A percentile compares a stretch with the other conserved stretches of the same genome.
These are phyloP conservation scores for Bipolaris victoriae DNA, from an alignment of 2,329 filamentous ascomycete genomes.

Conservation along the genomic window DNA sequence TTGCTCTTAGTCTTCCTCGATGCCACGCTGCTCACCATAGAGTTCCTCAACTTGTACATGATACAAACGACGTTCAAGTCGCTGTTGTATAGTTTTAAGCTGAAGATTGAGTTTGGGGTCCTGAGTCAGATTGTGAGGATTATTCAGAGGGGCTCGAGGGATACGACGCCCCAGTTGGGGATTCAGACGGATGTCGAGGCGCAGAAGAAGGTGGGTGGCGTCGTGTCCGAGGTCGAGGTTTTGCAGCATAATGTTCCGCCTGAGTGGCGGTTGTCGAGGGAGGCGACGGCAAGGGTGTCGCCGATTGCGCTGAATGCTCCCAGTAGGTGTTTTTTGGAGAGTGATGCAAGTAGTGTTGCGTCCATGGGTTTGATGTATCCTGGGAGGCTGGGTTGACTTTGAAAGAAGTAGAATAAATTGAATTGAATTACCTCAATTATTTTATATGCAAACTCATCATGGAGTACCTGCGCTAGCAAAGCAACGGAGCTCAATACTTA, in stretches of 20 bases:
- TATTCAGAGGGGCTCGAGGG: slow-evolving; percentile 2
- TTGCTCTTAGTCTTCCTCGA: slow-evolving; percentile 20
- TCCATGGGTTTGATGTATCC: slow-evolving; percentile 5
- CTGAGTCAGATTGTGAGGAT: slow-evolving; percentile 44
- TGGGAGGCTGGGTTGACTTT: not conserved
- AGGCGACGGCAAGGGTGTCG: not conserved
- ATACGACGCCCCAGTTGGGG: not conserved
- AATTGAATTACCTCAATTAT: not conserved
- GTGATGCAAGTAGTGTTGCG: not conserved
- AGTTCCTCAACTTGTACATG: slow-evolving; percentile 23
- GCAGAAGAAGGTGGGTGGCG: not conserved
- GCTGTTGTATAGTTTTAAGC: slow-evolving; percentile 51
- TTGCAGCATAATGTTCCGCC: slow-evolving; percentile 13
- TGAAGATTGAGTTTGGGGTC: slow-evolving; percentile 61
- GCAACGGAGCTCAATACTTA: too few species aligned
- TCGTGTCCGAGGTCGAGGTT: slow-evolving; percentile 7
- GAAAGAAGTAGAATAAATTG: not conserved
- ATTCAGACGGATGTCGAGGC: not conserved
- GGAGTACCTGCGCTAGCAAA: not conserved
- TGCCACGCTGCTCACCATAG: slow-evolving; percentile 14
- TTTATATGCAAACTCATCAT: not conserved
- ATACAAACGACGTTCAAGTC: slow-evolving; percentile 42
- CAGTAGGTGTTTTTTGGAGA: not conserved
- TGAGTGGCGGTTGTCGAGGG: slow-evolving; percentile 13
- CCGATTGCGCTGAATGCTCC: not conserved